Base-by-base conservation (phyloP, 352 stramenopile genomes). In the Phytopythium mirpurense region DNA sequence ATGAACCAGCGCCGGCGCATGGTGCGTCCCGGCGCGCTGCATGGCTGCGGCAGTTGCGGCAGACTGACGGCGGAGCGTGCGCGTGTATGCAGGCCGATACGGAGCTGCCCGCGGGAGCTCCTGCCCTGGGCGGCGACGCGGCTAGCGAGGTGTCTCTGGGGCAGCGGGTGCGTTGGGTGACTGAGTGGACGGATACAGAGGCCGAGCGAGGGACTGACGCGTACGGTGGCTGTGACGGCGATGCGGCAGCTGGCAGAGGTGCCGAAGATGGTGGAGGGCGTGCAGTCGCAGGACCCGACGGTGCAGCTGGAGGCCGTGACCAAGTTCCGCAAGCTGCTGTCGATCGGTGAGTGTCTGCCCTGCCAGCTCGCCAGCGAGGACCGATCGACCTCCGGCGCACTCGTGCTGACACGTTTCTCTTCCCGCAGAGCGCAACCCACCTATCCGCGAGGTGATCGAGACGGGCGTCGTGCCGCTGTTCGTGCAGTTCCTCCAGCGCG, bases 381-480 rank as follows among this genome's bases (percentile, higher is more conserved):
- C 12, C 3, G 10, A 34, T 27, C 7, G 10, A 24, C 12, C 2
- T 5, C 19, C 9, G 9, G 26, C 27, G 19, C 14, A 19, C 10
- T 2, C 26, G n/a, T 23, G 24, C 47, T 54, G 56, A 38, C 29
- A 9, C 29, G 29, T 9, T 10, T 5, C 29, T 5, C 29, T 5
- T 32, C 5, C 29, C 59, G 18, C 48, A 88, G 96, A 99, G 67
- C 96, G 95, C 65, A 99, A 99, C 66, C 97, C 97, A 24, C 97
- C 97, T 18, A 99, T 99, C 66, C 96, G 99, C 59, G 88, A 98
- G 67, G 97, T 99, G 41, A 99, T 99, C 62, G 79, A 98, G n/a
- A 90, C 90, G 2, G 96, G 96, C 44, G 96, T 99, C 12, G 96
- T 99, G 29, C 97, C 97, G 14, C 87, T 96, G 40, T 98, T 99